Base-by-base conservation (phyloP, 805 yeast genomes). In the Wickerhamiella qilinensis region DNA sequence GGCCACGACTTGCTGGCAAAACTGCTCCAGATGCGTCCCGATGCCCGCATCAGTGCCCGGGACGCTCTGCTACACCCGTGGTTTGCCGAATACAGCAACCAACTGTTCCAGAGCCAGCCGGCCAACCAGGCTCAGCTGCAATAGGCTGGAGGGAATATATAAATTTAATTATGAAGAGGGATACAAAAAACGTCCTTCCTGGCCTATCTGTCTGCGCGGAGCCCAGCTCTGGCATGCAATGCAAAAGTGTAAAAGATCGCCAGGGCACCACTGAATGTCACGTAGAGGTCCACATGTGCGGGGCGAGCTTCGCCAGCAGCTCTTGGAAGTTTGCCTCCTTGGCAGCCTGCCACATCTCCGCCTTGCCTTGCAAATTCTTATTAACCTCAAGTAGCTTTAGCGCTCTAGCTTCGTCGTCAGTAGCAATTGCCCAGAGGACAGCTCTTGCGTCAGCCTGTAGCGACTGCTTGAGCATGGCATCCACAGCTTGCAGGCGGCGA, bases 11-110 rank as follows among this genome's bases (percentile, higher is more conserved):
- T 80, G 49, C 63, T 80, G 50, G 70, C 71, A 47, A 64, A 71
- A 40, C 52, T 71, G 43, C 53, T 71, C 34, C 75, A 70, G 48
- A 49, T 70, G 51, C 65, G 66, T 33, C 77, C 77, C 1, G 75
- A 70, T 43, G 55, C 56, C 43, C 58, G 77, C 38, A 59, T 71
- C 11, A 58, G 69, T 20, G 75, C 75, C 3, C 58, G 65, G 28
- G 71, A 67, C 43, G 73, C 75, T 3, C 53, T 71, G 41, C 66
- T 64, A 42, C 75, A 78, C 53, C 80, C 83, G 9, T 75, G 93
- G 93, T 82, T 83, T 55, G 77, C 75, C 40, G 93, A 83, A 49
- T 76, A 71, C 42, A 65, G 73, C 40, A 37, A 36, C 30, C 39
- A 38, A 15, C 15, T 14, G 15, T n/a, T n/a, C 30, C 30, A 28